Evolutionary conservation across 2,329 filamentous ascomycete species (phyloP).

Genomic region (Fusarium sp.): DNA sequence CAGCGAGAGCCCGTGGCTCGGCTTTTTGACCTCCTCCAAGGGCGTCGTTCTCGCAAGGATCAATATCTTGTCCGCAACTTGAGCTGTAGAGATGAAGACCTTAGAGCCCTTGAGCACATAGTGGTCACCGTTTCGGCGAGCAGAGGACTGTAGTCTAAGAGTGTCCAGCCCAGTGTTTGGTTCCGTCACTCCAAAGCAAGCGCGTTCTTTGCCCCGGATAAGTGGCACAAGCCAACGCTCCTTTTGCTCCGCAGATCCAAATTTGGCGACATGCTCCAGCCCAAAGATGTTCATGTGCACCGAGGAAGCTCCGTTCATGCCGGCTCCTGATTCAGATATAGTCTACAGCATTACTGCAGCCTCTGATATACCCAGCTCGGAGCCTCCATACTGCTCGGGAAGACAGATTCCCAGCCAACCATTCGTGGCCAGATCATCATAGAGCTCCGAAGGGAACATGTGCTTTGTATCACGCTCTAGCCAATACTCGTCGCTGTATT

Average conservation of each 20-base stretch:
- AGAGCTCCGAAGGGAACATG: slow-evolving; percentile 18
- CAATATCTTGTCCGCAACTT: slow-evolving; percentile 22
- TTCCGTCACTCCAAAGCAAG: slow-evolving; percentile 25
- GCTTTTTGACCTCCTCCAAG: slow-evolving; percentile 11
- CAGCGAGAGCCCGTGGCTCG: slow-evolving; percentile 10
- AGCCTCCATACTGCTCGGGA: slow-evolving; percentile 10
- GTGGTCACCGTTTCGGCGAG: background rate
- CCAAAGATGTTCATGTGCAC: slow-evolving; percentile 32
- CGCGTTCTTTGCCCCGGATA: background rate
- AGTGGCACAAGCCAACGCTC: background rate
- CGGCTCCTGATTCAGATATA: slow-evolving; percentile 18
- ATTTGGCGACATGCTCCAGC: slow-evolving; percentile 22
- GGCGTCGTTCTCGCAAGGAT: slow-evolving; percentile 15
- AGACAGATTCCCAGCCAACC: slow-evolving; percentile 26
- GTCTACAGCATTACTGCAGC: slow-evolving; percentile 22
- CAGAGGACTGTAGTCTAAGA: slow-evolving; percentile 10
- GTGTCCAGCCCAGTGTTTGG: slow-evolving; percentile 23
- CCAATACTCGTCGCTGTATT: slow-evolving; percentile 22
- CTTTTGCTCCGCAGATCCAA: slow-evolving; percentile 17
- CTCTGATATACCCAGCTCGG: slow-evolving; percentile 15
- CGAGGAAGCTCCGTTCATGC: slow-evolving; percentile 24
- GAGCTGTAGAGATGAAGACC: slow-evolving; percentile 22
- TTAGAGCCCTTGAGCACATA: slow-evolving; percentile 21
- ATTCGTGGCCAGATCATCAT: slow-evolving; percentile 12
- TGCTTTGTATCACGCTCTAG: slow-evolving; percentile 13